Conservation (phyloP, 352 stramenopile genomes). For the Blastocystis sp. region DNA sequence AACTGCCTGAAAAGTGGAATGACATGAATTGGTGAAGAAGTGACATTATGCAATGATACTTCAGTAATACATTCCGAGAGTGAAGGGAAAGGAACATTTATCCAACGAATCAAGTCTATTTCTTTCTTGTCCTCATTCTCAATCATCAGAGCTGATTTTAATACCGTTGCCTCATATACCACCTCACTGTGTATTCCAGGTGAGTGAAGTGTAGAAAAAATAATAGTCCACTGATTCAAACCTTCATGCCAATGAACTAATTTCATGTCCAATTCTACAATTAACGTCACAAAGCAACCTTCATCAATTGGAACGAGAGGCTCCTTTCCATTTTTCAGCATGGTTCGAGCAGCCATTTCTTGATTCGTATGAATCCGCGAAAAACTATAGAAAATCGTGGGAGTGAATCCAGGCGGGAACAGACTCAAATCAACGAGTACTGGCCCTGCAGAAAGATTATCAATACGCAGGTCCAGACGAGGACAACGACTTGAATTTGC, state of each 20-base stretch:
- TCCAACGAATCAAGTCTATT: neutral
- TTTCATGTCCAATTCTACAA: slow-evolving; percentile 52
- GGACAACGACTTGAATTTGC: slow-evolving; percentile 9
- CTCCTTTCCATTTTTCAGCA: neutral
- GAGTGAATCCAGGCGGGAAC: slow-evolving; percentile 30
- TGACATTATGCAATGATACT: neutral
- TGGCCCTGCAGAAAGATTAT: neutral
- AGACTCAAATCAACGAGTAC: neutral
- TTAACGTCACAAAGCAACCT: neutral
- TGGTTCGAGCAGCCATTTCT: neutral
- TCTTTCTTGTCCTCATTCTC: neutral
- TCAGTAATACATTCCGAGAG: neutral
- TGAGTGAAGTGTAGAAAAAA: neutral
- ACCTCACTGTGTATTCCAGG: neutral
- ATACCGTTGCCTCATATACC: neutral
- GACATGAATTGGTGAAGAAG: neutral
- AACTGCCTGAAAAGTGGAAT: slow-evolving; percentile 28
- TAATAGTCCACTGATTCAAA: slow-evolving; percentile 11
- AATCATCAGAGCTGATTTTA: neutral
- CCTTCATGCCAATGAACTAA: neutral
- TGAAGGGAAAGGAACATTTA: slow-evolving; percentile 7
- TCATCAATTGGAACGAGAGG: neutral
- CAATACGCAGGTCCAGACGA: slow-evolving; percentile 33
- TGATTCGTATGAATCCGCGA: neutral
- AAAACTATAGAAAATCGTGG: slow-evolving; percentile 48